Conservation (phyloP, 257 asterid species). For the Penstemon davidsonii region DNA sequence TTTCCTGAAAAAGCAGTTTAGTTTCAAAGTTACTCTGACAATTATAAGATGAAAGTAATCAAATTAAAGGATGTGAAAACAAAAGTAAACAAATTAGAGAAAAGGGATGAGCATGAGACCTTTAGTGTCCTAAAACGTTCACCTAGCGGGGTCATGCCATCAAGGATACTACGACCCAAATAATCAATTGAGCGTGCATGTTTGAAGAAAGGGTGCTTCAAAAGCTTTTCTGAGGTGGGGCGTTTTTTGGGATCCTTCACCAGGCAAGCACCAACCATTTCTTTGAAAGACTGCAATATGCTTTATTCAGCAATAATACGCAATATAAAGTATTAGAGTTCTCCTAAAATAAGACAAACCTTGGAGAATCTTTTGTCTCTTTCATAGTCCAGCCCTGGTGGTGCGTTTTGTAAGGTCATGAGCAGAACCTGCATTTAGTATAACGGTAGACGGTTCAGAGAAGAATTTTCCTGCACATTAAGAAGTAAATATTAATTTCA, state of each 20-base stretch:
- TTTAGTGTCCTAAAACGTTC: conserved; percentile 96
- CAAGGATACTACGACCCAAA: conserved; percentile 68
- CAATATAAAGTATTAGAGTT: conserved; percentile 23
- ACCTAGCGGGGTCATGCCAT: conserved; percentile 83
- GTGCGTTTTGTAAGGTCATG: conserved; percentile 99
- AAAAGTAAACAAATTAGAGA: conserved; percentile 30
- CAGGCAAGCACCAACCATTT: conserved; percentile 94
- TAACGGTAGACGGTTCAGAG: conserved; percentile 27
- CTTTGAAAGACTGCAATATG: conserved; percentile 82
- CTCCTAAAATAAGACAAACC: conserved; percentile 51
- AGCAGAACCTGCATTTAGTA: conserved; percentile 76
- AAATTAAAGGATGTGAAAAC: conserved; percentile 62
- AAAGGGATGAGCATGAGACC: conserved; percentile 65
- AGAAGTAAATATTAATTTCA: conserved; percentile 22
- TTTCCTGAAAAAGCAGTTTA: conserved; percentile 52
- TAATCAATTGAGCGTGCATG: conserved; percentile 67
- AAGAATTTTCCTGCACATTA: conserved; percentile 11
- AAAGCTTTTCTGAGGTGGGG: conserved; percentile 90
- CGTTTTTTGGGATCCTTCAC: conserved; percentile 99
- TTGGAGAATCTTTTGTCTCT: conserved; percentile 94
- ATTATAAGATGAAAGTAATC: conserved; percentile 12
- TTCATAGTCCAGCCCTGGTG: conserved; percentile 98
- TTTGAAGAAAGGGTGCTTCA: conserved; percentile 92
- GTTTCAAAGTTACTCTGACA: conserved; percentile 19
- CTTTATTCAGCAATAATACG: conserved; percentile 35